A percentile compares a stretch with the other conserved stretches of the same genome.
Evolutionary conservation across 2,329 filamentous ascomycete species (phyloP).

Genomic region (Diaporthe sp.): DNA sequence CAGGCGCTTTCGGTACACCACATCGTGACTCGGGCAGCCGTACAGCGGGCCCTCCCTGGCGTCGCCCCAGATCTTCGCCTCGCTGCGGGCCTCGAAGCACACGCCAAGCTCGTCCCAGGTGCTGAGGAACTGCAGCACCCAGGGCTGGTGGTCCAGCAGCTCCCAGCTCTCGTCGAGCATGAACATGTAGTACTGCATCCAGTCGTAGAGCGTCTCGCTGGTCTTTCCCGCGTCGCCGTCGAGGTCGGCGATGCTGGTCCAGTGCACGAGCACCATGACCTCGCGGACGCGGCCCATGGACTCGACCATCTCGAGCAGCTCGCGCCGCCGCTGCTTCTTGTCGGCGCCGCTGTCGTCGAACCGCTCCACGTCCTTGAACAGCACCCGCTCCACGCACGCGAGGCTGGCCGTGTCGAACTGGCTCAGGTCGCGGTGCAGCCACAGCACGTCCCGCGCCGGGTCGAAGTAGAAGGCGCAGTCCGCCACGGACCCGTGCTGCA

Average conservation of each 20-base stretch:
- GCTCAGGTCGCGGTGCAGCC: slow-evolving; percentile 42
- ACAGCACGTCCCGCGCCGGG: slow-evolving; percentile 39
- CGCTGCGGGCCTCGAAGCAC: slow-evolving; percentile 38
- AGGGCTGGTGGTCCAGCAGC: slow-evolving; percentile 38
- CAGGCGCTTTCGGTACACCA: slow-evolving; percentile 40
- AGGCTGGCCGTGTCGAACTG: slow-evolving; percentile 39
- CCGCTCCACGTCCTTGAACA: slow-evolving; percentile 43
- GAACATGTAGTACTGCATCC: slow-evolving; percentile 42
- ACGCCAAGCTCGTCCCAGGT: slow-evolving; percentile 41
- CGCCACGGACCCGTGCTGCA: slow-evolving; percentile 37
- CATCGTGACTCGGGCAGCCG: slow-evolving; percentile 41
- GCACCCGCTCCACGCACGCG: slow-evolving; percentile 30
- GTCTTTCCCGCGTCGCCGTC: slow-evolving; percentile 32
- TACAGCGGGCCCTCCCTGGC: slow-evolving; percentile 41
- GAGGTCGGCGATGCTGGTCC: slow-evolving; percentile 42
- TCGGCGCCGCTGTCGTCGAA: slow-evolving; percentile 39
- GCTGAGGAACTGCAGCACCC: slow-evolving; percentile 42
- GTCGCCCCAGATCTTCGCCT: slow-evolving; percentile 40
- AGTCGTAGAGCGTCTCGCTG: slow-evolving; percentile 40
- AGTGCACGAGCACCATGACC: slow-evolving; percentile 42
- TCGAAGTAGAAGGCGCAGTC: slow-evolving; percentile 41
- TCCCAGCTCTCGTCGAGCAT: slow-evolving; percentile 43
- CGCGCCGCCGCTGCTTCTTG: slow-evolving; percentile 42
- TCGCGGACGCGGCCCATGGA: slow-evolving; percentile 40
- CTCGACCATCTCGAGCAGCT: slow-evolving; percentile 42